phyloP scores from a whole-genome alignment of 2,329 filamentous ascomycete species.

The Sclerotinia spermophila region DNA sequence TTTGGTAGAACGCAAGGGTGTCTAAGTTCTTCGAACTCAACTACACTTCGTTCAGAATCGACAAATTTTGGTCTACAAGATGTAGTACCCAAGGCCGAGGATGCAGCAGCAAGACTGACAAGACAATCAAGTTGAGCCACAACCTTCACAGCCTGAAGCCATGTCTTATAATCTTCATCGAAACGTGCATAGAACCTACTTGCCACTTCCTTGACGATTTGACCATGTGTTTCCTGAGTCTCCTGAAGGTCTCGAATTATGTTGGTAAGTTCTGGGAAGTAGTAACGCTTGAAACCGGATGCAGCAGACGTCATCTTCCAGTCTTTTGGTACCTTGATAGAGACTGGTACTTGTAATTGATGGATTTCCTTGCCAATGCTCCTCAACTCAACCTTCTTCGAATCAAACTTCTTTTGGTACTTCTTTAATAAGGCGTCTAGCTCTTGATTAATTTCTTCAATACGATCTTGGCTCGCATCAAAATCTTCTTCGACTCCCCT shows the following conservation, averaged over 20 bases:
- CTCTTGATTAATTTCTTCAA: constrained; percentile 70
- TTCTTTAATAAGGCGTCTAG: constrained; percentile 68
- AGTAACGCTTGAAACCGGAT: constrained; percentile 85
- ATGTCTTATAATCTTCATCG: constrained; percentile 78
- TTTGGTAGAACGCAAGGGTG: constrained; percentile 92
- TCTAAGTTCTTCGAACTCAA: constrained; percentile 90
- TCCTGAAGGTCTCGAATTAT: constrained; percentile 88
- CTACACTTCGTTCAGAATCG: constrained; percentile 74
- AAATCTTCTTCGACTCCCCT: constrained; percentile 88
- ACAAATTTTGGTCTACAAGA: constrained; percentile 88
- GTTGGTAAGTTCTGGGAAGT: constrained; percentile 76
- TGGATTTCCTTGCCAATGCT: constrained; percentile 97
- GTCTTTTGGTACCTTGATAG: constrained; percentile 73
- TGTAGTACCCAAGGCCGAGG: constrained; percentile 75
- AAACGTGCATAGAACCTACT: constrained; percentile 82
- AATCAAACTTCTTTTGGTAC: constrained; percentile 70
- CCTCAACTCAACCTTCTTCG: constrained; percentile 64
- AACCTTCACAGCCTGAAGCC: constrained; percentile 87
- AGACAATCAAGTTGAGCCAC: constrained; percentile 92
- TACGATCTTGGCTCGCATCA: constrained; percentile 73
- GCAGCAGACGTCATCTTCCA: constrained; percentile 99
- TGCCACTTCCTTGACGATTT: constrained; percentile 84
- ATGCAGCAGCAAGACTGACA: constrained; percentile 87
- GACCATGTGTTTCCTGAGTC: constrained; percentile 87
- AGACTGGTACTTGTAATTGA: constrained; percentile 87